Conservation (phyloP, 1,284 basidiomycete species). For the Garcileccinum viscosum region DNA sequence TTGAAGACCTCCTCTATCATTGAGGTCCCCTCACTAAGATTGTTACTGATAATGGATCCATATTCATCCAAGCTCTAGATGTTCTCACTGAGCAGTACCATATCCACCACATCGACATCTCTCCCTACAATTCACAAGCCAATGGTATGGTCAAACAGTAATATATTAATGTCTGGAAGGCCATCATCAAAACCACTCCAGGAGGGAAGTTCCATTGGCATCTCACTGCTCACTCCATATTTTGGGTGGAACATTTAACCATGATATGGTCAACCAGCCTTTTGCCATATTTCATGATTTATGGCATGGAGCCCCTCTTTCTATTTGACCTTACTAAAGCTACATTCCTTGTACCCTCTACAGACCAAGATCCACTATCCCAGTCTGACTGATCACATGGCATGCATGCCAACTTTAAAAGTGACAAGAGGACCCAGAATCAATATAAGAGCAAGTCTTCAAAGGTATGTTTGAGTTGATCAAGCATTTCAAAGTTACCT, state of each 20-base stretch:
- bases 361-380: background rate
- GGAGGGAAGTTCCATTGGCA: background rate
- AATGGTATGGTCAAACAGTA: background rate
- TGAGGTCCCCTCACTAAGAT: background rate
- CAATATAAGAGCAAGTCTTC: no score
- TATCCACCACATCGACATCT: background rate
- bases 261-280: background rate
- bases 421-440: no score
- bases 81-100: background rate
- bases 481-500: background rate
- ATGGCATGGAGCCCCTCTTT: background rate
- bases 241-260: background rate
- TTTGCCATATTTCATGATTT: background rate
- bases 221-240: background rate
- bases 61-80: background rate
- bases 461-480: no score
- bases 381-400: no score
- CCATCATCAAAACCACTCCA: background rate
- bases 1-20: background rate
- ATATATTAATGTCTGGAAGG: background rate
- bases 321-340: background rate
- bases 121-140: background rate
- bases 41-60: background rate
- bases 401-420: no score
- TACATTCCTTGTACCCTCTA: background rate